Percentiles rank a stretch among this genome's conserved stretches.
These are phyloP conservation scores for Asclepias syriaca DNA, from an alignment of 257 asterid genomes.

Conservation along the genomic window DNA sequence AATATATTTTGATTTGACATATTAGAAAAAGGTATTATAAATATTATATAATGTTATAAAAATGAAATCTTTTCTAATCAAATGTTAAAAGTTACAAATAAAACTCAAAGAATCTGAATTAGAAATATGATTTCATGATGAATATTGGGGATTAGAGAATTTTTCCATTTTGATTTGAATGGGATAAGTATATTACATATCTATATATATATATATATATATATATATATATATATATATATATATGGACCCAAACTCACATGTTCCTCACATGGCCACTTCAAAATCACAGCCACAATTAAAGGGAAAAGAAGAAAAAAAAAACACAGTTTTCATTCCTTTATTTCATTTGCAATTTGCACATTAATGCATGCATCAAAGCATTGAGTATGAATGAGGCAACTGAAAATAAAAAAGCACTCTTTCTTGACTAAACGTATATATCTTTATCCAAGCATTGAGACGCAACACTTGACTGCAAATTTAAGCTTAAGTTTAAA, in stretches of 20 bases:
- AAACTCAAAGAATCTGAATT: no score
- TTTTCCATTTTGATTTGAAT: background rate
- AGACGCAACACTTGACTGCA: no score
- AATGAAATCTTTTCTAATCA: no score
- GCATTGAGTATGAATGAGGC: background rate
- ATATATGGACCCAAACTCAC: conserved; percentile 16
- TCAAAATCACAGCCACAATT: background rate
- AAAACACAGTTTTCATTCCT: background rate
- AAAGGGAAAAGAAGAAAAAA: background rate
- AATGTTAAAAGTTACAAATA: no score
- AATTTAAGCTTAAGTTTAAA: no score
- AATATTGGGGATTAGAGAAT: background rate
- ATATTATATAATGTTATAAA: no score
- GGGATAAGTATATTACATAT: background rate
- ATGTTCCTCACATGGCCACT: conserved; percentile 11
- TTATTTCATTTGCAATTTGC: conserved; percentile 7
- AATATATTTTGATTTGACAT: no score
- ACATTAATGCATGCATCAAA: background rate
- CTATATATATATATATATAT: no score
- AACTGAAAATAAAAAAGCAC: background rate
- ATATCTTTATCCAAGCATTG: no score
- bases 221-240: no score
- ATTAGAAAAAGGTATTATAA: no score
- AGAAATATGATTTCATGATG: background rate
- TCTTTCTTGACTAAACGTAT: no score